Base-by-base conservation (phyloP, 345 rosid genomes). In the Salix caprea region DNA sequence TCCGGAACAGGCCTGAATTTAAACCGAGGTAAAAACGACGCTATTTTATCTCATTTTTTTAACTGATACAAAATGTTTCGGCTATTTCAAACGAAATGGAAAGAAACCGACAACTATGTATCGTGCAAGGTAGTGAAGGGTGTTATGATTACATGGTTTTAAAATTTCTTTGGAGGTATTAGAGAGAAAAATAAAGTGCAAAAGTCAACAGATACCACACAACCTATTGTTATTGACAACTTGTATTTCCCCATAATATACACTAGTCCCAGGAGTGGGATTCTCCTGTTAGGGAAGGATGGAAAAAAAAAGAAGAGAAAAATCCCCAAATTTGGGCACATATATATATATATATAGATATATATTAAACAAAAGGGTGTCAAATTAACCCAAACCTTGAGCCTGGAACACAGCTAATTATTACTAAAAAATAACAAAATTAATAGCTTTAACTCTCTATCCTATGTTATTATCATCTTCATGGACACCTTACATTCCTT, bases 211-310 rank as follows among this genome's bases (percentile, higher is more conserved):
- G 24, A 26, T 7, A 0, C 23, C 61, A 76, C 77, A 77, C 77
- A 65, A 64, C 23, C 67, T 67, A 74, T 24, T 83, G 76, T 74
- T 69, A 84, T 85, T 79, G 76, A 82, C 81, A 83, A 69, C 46
- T 77, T 68, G 87, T 77, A 80, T 77, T 68, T 78, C 65, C 86
- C 73, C 73, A 21, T 72, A 69, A 79, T 84, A 68, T 86, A 86
- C 87, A 85, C 46, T 28, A 66, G 14, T 75, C 82, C 85, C 82
- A 54, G 32, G 40, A 70, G 54, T 74, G 76, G 76, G 80, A 61
- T 77, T 72, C 69, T 79, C 70, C 61, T 76, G 69, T 79, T 36
- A 78, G 70, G 69, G 50, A 60, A 60, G 24, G 21, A 39, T 23
- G 65, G n/a, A n/a, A n/a, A 67, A 74, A 74, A 67, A 61, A 37